phyloP scores from a whole-genome alignment of 2,329 filamentous ascomycete species.

The Nigrograna mackinnonii region DNA sequence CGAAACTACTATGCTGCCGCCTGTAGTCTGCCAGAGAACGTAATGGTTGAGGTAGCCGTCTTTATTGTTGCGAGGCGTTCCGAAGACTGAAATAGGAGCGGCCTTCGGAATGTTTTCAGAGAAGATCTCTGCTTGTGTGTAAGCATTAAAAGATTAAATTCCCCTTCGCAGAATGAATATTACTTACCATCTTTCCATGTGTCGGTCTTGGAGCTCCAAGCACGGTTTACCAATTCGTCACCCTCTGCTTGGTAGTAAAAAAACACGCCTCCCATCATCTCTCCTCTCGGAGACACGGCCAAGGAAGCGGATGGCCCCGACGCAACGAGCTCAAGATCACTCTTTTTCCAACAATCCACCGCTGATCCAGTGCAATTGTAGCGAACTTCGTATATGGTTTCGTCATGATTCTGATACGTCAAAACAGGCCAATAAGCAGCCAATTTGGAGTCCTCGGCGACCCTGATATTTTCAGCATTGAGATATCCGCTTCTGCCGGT shows the following conservation, averaged over 20 bases:
- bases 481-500: background rate
- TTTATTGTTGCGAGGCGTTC: background rate
- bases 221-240: background rate
- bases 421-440: conserved; percentile 5
- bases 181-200: background rate
- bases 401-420: background rate
- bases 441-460: background rate
- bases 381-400: background rate
- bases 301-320: background rate
- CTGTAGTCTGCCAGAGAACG: background rate
- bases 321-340: background rate
- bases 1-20: background rate
- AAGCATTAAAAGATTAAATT: background rate
- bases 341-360: background rate
- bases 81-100: background rate
- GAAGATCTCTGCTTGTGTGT: background rate
- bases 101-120: background rate
- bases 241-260: background rate
- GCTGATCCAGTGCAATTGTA: background rate
- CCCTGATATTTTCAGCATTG: conserved; percentile 3
- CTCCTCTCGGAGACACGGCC: background rate
- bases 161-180: no score
- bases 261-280: background rate
- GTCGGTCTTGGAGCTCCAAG: background rate
- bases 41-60: background rate